phyloP scores from a whole-genome alignment of 2,329 filamentous ascomycete genomes.

The Curvularia lunata region DNA sequence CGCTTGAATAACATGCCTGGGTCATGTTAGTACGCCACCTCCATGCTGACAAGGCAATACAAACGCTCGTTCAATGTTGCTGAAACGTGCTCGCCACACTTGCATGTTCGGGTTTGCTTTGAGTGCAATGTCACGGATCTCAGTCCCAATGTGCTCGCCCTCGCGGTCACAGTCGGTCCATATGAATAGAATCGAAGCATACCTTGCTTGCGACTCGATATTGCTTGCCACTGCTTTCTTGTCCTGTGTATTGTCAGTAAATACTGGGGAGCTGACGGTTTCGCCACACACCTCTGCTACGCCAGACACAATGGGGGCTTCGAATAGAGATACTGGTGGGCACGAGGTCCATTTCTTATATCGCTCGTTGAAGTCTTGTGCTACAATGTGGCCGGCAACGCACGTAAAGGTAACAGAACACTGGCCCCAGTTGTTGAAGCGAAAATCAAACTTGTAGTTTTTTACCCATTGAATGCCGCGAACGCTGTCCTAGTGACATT shows the following conservation, averaged over 20 bases:
- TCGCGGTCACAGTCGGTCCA: slow-evolving; percentile 99
- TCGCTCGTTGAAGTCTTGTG: slow-evolving; percentile 74
- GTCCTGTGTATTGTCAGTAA: slow-evolving; percentile 59
- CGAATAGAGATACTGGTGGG: slow-evolving; percentile 79
- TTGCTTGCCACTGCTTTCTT: slow-evolving; percentile 84
- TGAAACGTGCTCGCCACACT: slow-evolving; percentile 87
- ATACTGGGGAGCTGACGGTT: neutral
- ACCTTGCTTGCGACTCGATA: slow-evolving; percentile 77
- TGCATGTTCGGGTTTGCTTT: slow-evolving; percentile 76
- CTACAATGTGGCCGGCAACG: slow-evolving; percentile 85
- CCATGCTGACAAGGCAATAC: slow-evolving; percentile 40
- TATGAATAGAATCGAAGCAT: slow-evolving; percentile 80
- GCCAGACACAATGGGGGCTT: slow-evolving; percentile 73
- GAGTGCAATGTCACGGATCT: slow-evolving; percentile 82
- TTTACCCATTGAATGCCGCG: slow-evolving; percentile 78
- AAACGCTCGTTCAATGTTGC: slow-evolving; percentile 90
- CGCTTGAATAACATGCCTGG: slow-evolving; percentile 83
- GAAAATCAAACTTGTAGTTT: slow-evolving; percentile 91
- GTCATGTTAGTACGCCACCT: slow-evolving; percentile 1
- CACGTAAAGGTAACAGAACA: slow-evolving; percentile 93
- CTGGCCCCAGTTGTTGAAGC: slow-evolving; percentile 82
- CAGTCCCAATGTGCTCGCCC: slow-evolving; percentile 92
- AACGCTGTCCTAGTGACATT: slow-evolving; percentile 65
- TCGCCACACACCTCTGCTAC: slow-evolving; percentile 65
- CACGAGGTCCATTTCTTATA: slow-evolving; percentile 84